Base-by-base conservation (phyloP, 2,329 filamentous ascomycete species). In the Epichloe festucae region DNA sequence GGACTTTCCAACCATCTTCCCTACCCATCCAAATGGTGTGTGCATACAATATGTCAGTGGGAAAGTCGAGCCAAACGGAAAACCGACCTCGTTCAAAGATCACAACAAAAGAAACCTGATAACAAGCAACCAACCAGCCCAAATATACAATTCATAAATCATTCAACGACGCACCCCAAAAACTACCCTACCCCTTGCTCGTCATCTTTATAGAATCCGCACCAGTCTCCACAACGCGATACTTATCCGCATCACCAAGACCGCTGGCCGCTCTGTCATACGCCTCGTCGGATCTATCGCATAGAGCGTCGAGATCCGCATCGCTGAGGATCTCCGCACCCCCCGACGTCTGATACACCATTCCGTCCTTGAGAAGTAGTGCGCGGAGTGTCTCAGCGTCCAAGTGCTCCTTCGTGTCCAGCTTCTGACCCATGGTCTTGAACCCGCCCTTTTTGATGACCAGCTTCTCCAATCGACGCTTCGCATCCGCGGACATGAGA, bases 371-470 rank as follows among this genome's bases (percentile, higher is more conserved):
- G 39, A 85, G 70, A 3, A 89, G 68, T 11, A 87, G 69, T 5
- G 77, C 76, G 55, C 74, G 77, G 23, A 87, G 71, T 10, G 73
- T 74, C 55, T 89, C 77, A 21, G 77, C 75, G 49, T 82, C 77
- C 1, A 87, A 67, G 53, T 75, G 79, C 49, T 71, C 70, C 55
- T 69, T 71, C 48, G 69, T 60, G 50, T 75, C 72, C 58, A 78
- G 73, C 59, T 82, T 82, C 60, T 85, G 76, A 0, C 73, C 74
- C 69, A 89, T 80, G 11, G 78, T 82, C 57, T 77, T 81, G 67
- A 94, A 91, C 5, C 86, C 83, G 2, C 91, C 91, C 65, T 97
- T 97, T 55, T 91, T 87, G 61, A 98, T 98, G 6, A 98, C 89
- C 0, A 98, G 74, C 63, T 96, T 95, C 65, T 98, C 93, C 0